Base-by-base conservation (phyloP, 202 grass and related monocot genomes). In the Musa balbisiana region DNA sequence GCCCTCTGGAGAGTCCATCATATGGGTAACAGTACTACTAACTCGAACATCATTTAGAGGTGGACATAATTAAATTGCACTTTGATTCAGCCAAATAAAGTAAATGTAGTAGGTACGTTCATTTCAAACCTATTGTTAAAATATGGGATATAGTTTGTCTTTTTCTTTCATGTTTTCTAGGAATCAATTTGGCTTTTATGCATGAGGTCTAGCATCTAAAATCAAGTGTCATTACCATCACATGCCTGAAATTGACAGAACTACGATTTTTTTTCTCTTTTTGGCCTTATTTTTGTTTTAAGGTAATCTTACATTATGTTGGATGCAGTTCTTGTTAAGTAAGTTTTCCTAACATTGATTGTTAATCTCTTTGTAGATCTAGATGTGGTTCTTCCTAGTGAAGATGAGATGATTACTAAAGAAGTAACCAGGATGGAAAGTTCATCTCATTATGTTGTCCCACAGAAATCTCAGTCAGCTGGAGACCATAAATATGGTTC, bases 401-500 rank as follows among this genome's bases (percentile, higher is more conserved):
- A 59, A 51, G 85, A 89, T 80, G 78, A 74, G 21, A 17, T 82
- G 24, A 62, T 52, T 20, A 74, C 26, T 82, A 80, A 33, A 55
- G 85, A 90, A 20, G 72, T 53, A n/a, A 26, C 86, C 62, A 80
- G 76, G 53, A 72, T 82, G 70, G 90, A 81, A 55, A 70, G 75
- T 73, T 25, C 43, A 62, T 78, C 85, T 71, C 78, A 72, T 72
- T 89, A 87, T 90, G 80, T 83, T 84, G 90, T 83, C 78, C 84
- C 86, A 74, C 82, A 87, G 72, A 97, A 79, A 85, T 86, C 84
- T 83, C 81, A 86, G 33, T 77, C 76, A 72, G 15, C 76, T 77
- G 88, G 86, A 79, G 83, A 87, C 53, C 76, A 87, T 55, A 82
- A 77, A 73, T 76, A 74, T 80, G 82, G 87, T 15, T 73, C 85